Base-by-base conservation (phyloP, 2,329 filamentous ascomycete genomes). In the Penicillium hesseltinei region DNA sequence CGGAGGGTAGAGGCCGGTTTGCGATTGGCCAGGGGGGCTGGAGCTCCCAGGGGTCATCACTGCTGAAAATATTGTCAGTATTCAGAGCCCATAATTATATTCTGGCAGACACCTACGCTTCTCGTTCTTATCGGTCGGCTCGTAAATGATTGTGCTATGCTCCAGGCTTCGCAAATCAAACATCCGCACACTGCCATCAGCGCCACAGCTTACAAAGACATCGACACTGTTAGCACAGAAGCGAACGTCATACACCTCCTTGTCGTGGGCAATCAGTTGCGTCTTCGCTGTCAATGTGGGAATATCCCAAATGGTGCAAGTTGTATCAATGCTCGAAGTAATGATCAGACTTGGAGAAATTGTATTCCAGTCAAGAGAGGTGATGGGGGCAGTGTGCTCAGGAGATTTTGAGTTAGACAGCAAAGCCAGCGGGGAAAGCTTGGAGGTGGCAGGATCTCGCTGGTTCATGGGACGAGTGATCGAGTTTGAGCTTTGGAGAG, bases 261-360 rank as follows among this genome's bases (percentile, higher is more conserved):
- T 97, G 78, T 99, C 94, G 74, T 99, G 94, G 21, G 94, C 94
- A 75, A 99, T 99, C 45, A 99, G 81, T 74, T 99, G 94, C 2
- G 94, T 99, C 78, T 99, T 99, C 51, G 94, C 94, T 0, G 94
- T 99, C 61, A 99, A 81, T 1, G 94, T 97, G 4, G 94, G 94
- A 55, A 99, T 99, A 73, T 99, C 94, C 94, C 94, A 99, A 64
- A 99, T 99, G 5, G 94, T 99, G 77, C 94, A 99, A 6, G 94
- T 99, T 1, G 94, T 99, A 72, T 99, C 94, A 70, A 99, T 99
- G 73, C 92, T 97, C 4, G 92, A 97, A 1, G 94, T 99, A 69
- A 99, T 99, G 71, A 99, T 99, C 53, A 99, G 81, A 73, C 93
- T 97, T 0, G 94, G 94, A 25, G 92, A 96, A 51, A 99, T 88